A percentile compares a stretch with the other conserved stretches of the same genome.
These are phyloP conservation scores for Peniophora sp. DNA, from an alignment of 1,284 basidiomycete genomes.

Conservation along the genomic window DNA sequence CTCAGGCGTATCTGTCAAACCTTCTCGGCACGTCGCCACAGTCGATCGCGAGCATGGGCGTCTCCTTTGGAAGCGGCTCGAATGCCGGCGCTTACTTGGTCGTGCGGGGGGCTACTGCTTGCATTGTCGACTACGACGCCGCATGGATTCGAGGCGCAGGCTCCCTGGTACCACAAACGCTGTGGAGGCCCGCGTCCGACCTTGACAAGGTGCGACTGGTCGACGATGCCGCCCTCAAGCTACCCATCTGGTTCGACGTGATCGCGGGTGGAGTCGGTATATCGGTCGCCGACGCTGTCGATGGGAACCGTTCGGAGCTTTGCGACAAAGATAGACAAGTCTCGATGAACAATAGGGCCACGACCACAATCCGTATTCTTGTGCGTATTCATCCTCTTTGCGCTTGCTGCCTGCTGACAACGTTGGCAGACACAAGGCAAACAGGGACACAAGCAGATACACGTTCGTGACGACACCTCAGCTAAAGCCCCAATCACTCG, in stretches of 20 bases:
- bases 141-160: no score
- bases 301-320: background rate
- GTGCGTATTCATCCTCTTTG: background rate
- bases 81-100: constrained; percentile 1
- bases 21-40: background rate
- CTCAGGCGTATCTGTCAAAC: no score
- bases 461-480: background rate
- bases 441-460: background rate
- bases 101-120: no score
- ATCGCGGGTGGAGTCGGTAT: background rate
- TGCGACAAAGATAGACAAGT: background rate
- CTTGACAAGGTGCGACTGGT: background rate
- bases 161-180: background rate
- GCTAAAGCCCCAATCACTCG: background rate
- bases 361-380: background rate
- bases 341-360: background rate
- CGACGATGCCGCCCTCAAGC: background rate
- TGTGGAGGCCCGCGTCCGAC: background rate
- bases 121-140: no score
- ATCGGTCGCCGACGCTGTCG: background rate
- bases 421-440: background rate
- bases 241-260: background rate
- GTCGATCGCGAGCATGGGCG: background rate
- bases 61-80: background rate
- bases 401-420: background rate